Evolutionary conservation across 1,284 basidiomycete genomes (phyloP).

Genomic region (Rhodotorula sp.): DNA sequence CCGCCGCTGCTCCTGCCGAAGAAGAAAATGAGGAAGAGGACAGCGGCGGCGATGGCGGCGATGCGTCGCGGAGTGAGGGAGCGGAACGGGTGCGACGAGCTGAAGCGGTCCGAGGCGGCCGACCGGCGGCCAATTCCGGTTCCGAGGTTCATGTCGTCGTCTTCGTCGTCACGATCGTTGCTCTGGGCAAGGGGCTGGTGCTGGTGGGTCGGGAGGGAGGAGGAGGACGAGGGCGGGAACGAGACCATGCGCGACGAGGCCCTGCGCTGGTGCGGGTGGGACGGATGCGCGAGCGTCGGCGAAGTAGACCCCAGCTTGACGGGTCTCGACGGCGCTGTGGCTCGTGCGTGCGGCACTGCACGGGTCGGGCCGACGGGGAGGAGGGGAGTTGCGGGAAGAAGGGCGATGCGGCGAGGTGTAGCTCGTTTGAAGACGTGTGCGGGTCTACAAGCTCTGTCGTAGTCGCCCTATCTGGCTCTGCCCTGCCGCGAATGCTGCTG

Average conservation of each 20-base stretch:
- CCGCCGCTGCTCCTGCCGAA: conserved; percentile 29
- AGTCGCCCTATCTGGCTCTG: too few species aligned
- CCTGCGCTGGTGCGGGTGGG: not conserved
- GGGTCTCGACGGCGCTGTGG: too few species aligned
- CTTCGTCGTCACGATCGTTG: conserved; percentile 14
- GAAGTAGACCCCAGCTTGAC: too few species aligned
- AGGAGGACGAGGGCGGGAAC: conserved; percentile 1
- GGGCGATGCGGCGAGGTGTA: too few species aligned
- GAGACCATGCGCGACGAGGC: not conserved
- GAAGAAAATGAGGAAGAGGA: conserved; percentile 37
- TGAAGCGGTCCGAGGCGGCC: conserved; percentile 1
- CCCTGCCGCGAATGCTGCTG: too few species aligned
- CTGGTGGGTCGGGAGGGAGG: not conserved
- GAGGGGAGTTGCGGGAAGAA: too few species aligned
- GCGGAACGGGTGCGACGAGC: conserved; percentile 22
- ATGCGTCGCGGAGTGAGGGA: conserved; percentile 40
- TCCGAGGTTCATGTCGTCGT: conserved; percentile 24
- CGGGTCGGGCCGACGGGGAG: too few species aligned
- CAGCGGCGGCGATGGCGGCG: conserved; percentile 32
- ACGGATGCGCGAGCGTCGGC: too few species aligned
- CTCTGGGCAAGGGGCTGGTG: not conserved
- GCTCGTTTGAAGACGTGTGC: too few species aligned
- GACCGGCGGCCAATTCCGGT: conserved; percentile 1
- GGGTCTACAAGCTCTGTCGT: too few species aligned
- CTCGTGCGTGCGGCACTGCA: too few species aligned